These are phyloP conservation scores for Chlorella sp. DNA, from an alignment of 139 green algal genomes.

Conservation along the genomic window DNA sequence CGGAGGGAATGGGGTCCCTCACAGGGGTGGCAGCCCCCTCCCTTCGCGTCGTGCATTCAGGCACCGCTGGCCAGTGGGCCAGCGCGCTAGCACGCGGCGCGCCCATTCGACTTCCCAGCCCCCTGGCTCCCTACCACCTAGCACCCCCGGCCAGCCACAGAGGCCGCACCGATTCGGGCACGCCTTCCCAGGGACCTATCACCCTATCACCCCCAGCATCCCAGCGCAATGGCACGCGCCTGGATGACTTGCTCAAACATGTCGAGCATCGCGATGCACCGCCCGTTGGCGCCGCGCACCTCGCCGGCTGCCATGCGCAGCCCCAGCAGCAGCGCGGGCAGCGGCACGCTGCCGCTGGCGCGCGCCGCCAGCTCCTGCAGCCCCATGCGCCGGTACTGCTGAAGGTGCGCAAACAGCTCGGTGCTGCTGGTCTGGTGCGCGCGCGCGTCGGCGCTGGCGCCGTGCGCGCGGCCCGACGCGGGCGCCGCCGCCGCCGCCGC, in stretches of 20 bases:
- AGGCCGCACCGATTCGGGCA: no score
- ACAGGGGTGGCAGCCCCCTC: no score
- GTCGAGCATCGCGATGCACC: constrained; percentile 88
- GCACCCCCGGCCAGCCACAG: no score
- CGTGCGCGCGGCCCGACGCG: neutral
- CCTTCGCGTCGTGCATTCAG: no score
- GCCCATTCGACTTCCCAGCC: no score
- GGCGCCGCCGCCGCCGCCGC: neutral
- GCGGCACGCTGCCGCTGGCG: constrained; percentile 40
- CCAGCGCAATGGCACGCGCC: no score
- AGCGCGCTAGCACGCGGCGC: no score
- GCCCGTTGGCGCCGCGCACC: constrained; percentile 78
- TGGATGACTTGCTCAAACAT: constrained; percentile 71
- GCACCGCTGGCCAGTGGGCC: no score
- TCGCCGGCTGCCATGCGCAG: constrained; percentile 78
- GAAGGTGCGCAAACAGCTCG: constrained; percentile 88
- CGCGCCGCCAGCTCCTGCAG: constrained; percentile 17
- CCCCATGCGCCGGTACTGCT: constrained; percentile 57
- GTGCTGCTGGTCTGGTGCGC: constrained; percentile 39
- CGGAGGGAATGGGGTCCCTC: no score
- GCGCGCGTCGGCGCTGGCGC: neutral
- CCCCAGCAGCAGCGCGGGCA: constrained; percentile 79
- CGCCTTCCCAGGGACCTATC: no score
- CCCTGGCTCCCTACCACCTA: no score
- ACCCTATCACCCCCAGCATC: no score